A percentile compares a stretch with the other conserved stretches of the same genome.
phyloP scores from a whole-genome alignment of 2,329 filamentous ascomycete species.

The Sporothrix protearum region DNA sequence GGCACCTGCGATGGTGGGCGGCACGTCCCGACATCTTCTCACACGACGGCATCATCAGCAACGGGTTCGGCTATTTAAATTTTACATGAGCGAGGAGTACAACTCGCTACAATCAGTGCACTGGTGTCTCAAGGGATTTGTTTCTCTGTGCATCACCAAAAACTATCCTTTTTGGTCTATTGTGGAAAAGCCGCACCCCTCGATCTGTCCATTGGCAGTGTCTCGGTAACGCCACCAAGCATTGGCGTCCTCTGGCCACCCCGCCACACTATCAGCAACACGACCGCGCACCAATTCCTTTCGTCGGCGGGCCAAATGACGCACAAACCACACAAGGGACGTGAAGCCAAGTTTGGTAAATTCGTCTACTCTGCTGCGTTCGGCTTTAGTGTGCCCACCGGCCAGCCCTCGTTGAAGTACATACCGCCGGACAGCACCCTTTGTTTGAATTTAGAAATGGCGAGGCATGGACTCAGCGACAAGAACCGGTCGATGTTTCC shows the following conservation, averaged over 20 bases:
- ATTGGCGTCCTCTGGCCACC: conserved; percentile 46
- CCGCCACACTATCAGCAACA: conserved; percentile 41
- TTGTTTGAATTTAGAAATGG: background rate
- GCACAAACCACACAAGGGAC: conserved; percentile 35
- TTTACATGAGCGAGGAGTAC: conserved; percentile 55
- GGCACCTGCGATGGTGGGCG: conserved; percentile 1
- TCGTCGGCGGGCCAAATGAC: conserved; percentile 38
- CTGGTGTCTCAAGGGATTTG: conserved; percentile 51
- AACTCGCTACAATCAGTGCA: conserved; percentile 55
- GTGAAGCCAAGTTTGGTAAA: conserved; percentile 40
- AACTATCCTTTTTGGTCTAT: conserved; percentile 1
- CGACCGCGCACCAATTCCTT: conserved; percentile 37
- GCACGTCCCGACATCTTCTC: background rate
- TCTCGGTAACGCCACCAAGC: background rate
- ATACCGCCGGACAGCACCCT: conserved; percentile 11
- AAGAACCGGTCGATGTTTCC: background rate
- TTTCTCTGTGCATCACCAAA: conserved; percentile 39
- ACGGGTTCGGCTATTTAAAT: conserved; percentile 40
- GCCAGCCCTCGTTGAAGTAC: conserved; percentile 19
- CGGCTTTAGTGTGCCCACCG: conserved; percentile 38
- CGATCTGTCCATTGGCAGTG: background rate
- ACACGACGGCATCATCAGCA: conserved; percentile 40
- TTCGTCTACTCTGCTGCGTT: conserved; percentile 43
- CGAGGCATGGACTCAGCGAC: background rate
- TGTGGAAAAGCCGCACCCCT: background rate